Evolutionary conservation across 345 rosid species (phyloP), one percentile per base, ranked within the genome.

Genomic region (Viola odorata): DNA sequence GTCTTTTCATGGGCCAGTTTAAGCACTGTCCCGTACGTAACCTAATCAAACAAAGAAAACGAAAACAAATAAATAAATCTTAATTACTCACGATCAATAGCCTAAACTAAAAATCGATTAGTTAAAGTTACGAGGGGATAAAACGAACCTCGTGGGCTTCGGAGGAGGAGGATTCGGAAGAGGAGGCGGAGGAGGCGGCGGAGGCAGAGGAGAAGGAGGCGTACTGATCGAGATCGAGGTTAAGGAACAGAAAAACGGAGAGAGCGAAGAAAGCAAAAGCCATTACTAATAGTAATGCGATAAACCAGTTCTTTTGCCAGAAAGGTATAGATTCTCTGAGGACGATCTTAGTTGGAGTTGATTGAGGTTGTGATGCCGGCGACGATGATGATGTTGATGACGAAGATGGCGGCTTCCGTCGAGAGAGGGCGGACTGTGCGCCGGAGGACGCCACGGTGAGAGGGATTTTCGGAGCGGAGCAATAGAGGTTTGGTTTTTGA

Each of bases 1-100:
- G 99, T 91, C 77, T 66, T 84, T 81, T 95, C 99, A 45, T 95
- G 99, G 96, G 84, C 85, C 77, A 91, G 69, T 87, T 95, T 95
- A 9, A 95, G 66, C 71, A 80, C 85, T 47, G 88, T 73, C 36
- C 99, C 99, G 66, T 88, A 95, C 10, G 98, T 88, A 41, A 95
- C 74, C 99, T 95, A 23, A 23, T 23, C 32, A 23, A 23, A 23
- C 32, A 44, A 45, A 37, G 38, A 42, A n/a, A 38, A 16, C 53
- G 41, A n/a, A 23, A 40, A 42, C 7, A 37, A 12, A 39, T 12
- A 23, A 40, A 42, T 8, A 37, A 12, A 39, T 12, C 40, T 15
- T 32, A 8, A 55, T 38, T 38, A 4, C 36, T 6, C 59, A 55
- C 7, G 37, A 55, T n/a, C 8, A 37, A 8, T 32, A 6, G 23